Base-by-base conservation (phyloP, 208 protist genomes). In the Leishmania major region DNA sequence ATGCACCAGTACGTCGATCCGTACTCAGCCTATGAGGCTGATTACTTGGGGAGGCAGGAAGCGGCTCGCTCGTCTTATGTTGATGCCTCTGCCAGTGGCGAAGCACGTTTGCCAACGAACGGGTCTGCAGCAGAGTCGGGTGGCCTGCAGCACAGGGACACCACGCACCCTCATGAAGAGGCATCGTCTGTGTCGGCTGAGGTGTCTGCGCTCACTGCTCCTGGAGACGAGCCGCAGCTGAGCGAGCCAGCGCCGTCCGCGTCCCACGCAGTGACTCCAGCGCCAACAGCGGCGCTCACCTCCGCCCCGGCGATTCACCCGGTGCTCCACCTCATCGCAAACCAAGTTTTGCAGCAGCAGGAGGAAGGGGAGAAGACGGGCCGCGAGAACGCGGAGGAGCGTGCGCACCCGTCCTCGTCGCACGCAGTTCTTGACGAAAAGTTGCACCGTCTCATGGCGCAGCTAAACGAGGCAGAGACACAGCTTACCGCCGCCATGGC, bases 141-240 rank as follows among this genome's bases (percentile, higher is more conserved):
- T 67, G 45, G 25, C 4, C 45, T 80, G 77, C 70, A 78, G 57
- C 70, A 70, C 78, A 69, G 78, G 6, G 74, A 75, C 78, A 82
- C 73, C 60, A 81, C 78, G 19, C 85, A 83, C 37, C 47, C 78
- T 31, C 78, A 64, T 6, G 75, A 85, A 15, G 77, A 77, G n/a
- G 47, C 51, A n/a, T 85, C 72, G 51, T 70, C 59, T 28, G 62
- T 81, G 3, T 85, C 77, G 17, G 82, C 82, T 13, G 82, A 85
- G 77, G 82, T 85, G 40, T 85, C 82, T 17, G 82, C 82, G 15
- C 77, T 85, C 25, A 85, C 82, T 0, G 77, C 31, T 35, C 51
- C 77, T 25, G 77, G 49, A 10, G 49, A n/a, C 11, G 81, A 77
- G 28, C 40, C 28, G 15, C 37, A 51, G 28, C 40, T 73, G 72